These are phyloP conservation scores for Penicillium cinerascens DNA, from an alignment of 495 filamentous ascomycete genomes.

Conservation along the genomic window DNA sequence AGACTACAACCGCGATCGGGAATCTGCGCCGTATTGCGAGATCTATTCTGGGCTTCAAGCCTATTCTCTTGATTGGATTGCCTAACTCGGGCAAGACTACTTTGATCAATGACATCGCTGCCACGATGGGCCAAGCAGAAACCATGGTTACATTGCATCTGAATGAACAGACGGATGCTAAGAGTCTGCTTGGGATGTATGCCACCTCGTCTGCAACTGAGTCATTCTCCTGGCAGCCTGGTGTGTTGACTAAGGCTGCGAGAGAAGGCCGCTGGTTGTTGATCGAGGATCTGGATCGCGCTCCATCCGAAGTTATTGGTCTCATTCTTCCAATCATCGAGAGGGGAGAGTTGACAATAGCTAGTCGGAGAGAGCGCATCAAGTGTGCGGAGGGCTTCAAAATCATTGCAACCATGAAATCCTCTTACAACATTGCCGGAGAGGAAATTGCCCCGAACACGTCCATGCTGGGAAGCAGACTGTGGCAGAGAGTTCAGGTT, in stretches of 20 bases:
- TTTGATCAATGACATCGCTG: constrained; percentile 76
- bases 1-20: constrained; percentile 63
- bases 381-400: constrained; percentile 79
- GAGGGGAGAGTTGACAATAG: constrained; percentile 77
- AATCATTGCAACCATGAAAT: constrained; percentile 87
- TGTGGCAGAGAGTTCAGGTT: constrained; percentile 76
- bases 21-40: constrained; percentile 68
- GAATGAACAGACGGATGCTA: constrained; percentile 96
- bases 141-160: constrained; percentile 88
- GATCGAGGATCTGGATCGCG: constrained; percentile 94
- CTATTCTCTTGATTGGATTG: constrained; percentile 77
- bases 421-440: constrained; percentile 65
- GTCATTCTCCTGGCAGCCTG: constrained; percentile 88
- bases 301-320: constrained; percentile 92
- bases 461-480: constrained; percentile 69
- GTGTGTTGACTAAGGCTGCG: constrained; percentile 89
- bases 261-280: constrained; percentile 92
- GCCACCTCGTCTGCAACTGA: constrained; percentile 79
- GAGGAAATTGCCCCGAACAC: constrained; percentile 53
- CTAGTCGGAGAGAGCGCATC: constrained; percentile 79
- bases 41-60: constrained; percentile 59
- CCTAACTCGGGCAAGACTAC: constrained; percentile 90
- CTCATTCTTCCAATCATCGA: constrained; percentile 89
- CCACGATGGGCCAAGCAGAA: constrained; percentile 64
- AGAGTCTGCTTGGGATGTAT: constrained; percentile 90